Evolutionary conservation across 179 eudicot species (phyloP).

Genomic region (Nepenthes alata): DNA sequence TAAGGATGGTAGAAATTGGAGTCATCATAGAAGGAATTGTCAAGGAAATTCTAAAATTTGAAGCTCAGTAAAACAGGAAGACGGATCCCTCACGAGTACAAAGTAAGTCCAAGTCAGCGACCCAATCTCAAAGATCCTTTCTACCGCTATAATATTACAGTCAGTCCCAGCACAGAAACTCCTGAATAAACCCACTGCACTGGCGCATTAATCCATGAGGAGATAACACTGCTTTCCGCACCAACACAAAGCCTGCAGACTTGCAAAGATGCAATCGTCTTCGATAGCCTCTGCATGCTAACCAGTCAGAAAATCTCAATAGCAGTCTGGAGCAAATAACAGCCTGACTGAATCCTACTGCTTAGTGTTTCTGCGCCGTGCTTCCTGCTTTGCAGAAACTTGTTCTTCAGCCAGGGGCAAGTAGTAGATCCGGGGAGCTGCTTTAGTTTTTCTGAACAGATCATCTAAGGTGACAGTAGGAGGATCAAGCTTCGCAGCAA

Average conservation of each 20-base stretch:
- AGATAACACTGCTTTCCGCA: background rate
- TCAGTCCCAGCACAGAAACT: background rate
- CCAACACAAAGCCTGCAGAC: slow-evolving; percentile 41
- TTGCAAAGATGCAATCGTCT: slow-evolving; percentile 37
- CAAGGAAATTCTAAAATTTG: too few relatives aligned
- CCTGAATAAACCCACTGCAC: background rate
- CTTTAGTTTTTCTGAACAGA: slow-evolving; percentile 77
- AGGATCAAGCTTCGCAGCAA: slow-evolving; percentile 47
- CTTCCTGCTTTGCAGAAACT: slow-evolving; percentile 45
- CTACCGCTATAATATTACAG: background rate
- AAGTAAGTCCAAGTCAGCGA: too few relatives aligned
- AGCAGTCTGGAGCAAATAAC: slow-evolving; percentile 10
- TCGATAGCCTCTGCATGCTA: slow-evolving; percentile 22
- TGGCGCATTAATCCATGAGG: background rate
- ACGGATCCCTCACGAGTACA: too few relatives aligned
- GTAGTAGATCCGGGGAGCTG: slow-evolving; percentile 71
- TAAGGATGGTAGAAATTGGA: too few relatives aligned
- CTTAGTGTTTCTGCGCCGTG: slow-evolving; percentile 26
- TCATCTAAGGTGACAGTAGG: slow-evolving; percentile 83
- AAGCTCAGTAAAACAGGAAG: too few relatives aligned
- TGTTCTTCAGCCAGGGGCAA: slow-evolving; percentile 69
- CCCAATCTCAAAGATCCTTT: background rate
- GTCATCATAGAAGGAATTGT: too few relatives aligned
- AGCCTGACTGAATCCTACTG: slow-evolving; percentile 27
- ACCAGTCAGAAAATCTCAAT: slow-evolving; percentile 8